phyloP scores from a whole-genome alignment of 371 early-diverging fungal genomes.

The Mortierella sp. region DNA sequence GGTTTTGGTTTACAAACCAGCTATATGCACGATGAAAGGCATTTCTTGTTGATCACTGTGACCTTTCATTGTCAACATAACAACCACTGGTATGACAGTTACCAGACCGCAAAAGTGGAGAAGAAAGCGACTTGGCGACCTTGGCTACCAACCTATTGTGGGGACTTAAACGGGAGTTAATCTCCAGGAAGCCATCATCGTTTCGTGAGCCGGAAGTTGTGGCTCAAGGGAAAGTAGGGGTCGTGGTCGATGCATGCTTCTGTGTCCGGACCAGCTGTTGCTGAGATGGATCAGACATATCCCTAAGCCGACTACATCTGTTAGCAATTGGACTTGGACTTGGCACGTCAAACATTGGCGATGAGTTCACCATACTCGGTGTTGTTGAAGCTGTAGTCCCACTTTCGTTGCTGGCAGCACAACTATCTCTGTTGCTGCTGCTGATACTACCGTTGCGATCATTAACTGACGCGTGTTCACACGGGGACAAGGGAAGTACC shows the following conservation, averaged over 20 bases:
- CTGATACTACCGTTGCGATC: neutral
- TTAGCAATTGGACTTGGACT: neutral
- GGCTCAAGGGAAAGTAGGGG: too few relatives aligned
- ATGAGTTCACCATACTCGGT: too few relatives aligned
- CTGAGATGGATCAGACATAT: neutral
- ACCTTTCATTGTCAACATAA: too few relatives aligned
- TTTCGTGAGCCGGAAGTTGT: neutral
- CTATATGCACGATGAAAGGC: too few relatives aligned
- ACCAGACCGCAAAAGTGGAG: constrained; percentile 20
- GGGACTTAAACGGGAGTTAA: too few relatives aligned
- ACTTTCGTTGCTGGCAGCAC: neutral
- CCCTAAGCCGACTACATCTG: neutral
- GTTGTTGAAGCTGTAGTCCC: too few relatives aligned
- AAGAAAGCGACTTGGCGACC: constrained; percentile 38
- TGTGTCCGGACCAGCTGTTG: neutral
- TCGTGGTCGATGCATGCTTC: neutral
- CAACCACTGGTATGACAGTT: too few relatives aligned
- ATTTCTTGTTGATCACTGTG: too few relatives aligned
- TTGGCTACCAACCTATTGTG: constrained; percentile 31
- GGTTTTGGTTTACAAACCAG: too few relatives aligned
- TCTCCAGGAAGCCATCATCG: too few relatives aligned
- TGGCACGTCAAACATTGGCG: too few relatives aligned
- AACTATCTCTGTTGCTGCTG: neutral
- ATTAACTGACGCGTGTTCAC: neutral
- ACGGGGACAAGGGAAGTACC: constrained; percentile 12